A percentile compares a stretch with the other conserved stretches of the same genome.
These are phyloP conservation scores for Cladophialophora psammophila DNA, from an alignment of 2,329 filamentous ascomycete genomes.

Conservation along the genomic window DNA sequence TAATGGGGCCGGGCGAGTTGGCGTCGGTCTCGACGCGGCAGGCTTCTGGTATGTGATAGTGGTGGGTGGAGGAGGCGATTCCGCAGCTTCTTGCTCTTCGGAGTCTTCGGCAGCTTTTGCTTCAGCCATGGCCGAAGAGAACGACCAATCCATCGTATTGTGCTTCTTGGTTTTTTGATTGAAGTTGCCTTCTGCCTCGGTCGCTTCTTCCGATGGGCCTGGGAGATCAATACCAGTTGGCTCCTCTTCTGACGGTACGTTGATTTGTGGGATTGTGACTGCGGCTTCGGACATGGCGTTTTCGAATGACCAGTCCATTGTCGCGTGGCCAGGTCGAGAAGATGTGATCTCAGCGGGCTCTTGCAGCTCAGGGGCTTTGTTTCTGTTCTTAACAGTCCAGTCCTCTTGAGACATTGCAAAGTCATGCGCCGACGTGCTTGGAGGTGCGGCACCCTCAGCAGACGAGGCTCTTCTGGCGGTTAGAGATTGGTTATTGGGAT, in stretches of 20 bases:
- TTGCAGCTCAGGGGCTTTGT: constrained; percentile 37
- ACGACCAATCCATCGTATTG: constrained; percentile 49
- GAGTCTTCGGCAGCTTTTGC: constrained; percentile 24
- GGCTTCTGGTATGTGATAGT: constrained; percentile 11
- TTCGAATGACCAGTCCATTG: constrained; percentile 52
- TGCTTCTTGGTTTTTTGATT: constrained; percentile 40
- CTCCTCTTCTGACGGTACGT: constrained; percentile 22
- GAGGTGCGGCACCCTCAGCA: constrained; percentile 44
- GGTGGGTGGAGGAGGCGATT: constrained; percentile 28
- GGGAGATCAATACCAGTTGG: constrained; percentile 15
- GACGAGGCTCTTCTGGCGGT: constrained; percentile 42
- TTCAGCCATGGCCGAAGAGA: constrained; percentile 54
- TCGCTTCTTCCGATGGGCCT: not conserved
- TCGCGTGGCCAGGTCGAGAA: constrained; percentile 34
- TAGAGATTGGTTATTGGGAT: constrained; percentile 46
- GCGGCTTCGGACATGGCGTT: constrained; percentile 50
- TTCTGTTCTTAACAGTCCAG: constrained; percentile 37
- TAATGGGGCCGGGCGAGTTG: constrained; percentile 36
- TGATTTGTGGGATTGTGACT: constrained; percentile 26
- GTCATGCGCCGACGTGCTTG: constrained; percentile 57
- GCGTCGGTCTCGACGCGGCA: constrained; percentile 26
- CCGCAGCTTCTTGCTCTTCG: constrained; percentile 8
- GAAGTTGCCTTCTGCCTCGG: constrained; percentile 1
- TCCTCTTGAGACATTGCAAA: constrained; percentile 47
- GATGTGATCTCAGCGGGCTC: constrained; percentile 39